Conservation (phyloP, 2,329 filamentous ascomycete species). For the Ilyonectria mors-panacis region DNA sequence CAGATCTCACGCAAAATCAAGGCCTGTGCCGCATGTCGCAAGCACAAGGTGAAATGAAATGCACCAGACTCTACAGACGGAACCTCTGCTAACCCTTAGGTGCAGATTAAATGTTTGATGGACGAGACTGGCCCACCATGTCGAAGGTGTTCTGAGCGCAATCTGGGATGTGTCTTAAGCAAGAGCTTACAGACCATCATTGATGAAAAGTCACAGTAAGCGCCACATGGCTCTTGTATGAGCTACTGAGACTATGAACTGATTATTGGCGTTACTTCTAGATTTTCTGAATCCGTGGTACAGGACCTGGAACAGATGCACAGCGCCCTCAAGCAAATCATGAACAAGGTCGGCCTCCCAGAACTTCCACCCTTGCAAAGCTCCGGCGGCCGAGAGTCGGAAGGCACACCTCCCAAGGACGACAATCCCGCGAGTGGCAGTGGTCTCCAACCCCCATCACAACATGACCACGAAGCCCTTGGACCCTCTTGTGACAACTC, state of each 20-base stretch:
- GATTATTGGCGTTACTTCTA: background rate
- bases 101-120: constrained; percentile 60
- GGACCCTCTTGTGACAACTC: constrained; percentile 50
- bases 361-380: constrained; percentile 43
- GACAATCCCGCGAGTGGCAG: constrained; percentile 22
- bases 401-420: constrained; percentile 44
- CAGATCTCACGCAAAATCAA: constrained; percentile 59
- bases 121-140: constrained; percentile 58
- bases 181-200: constrained; percentile 60
- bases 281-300: constrained; percentile 39
- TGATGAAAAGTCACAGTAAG: constrained; percentile 57
- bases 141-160: constrained; percentile 54
- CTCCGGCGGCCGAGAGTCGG: constrained; percentile 38
- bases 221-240: constrained; percentile 8
- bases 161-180: constrained; percentile 56
- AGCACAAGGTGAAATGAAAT: constrained; percentile 54
- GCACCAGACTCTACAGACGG: too few relatives aligned
- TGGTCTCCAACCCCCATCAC: constrained; percentile 29
- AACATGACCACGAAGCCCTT: constrained; percentile 38
- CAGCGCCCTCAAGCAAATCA: constrained; percentile 43
- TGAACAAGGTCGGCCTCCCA: constrained; percentile 44
- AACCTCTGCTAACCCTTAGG: background rate
- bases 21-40: constrained; percentile 58
- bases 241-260: background rate
- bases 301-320: constrained; percentile 48